Base-by-base conservation (phyloP, 148 eudicot genomes). In the Nepenthes mirabilis region DNA sequence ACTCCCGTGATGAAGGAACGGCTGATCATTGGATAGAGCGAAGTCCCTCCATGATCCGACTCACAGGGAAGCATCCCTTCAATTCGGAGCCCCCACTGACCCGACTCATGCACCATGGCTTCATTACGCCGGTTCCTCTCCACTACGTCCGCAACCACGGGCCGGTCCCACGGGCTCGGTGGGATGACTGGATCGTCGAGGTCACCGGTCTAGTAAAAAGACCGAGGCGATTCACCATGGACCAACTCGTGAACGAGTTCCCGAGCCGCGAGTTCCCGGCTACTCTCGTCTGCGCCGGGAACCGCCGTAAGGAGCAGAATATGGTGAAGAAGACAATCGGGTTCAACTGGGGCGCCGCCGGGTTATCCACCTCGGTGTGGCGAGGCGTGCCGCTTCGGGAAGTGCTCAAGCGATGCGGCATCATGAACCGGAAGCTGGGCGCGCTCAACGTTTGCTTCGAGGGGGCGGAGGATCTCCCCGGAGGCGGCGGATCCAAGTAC, bases 131-230 rank as follows among this genome's bases (percentile, higher is more conserved):
- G 3, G 98, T 76, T 11, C 91, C 95, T 1, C 76, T 93, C 54
- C 98, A 93, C 72, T 93, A 93, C 63, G 98, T 93, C 48, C 83
- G 98, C 8, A 93, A 88, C 77, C 98, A 93, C 73, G 98, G 98
- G 0, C 63, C 85, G 1, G 98, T 93, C 60, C 96, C 96, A 0
- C 70, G 59, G 2, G 88, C 78, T 6, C 49, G 62, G 5, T 93
- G 89, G 87, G 87, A 79, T 1, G 80, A 77, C 54, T 93, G 98
- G 98, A 73, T 81, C 58, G 72, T 93, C 1, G 98, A 93, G 64
- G 74, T 93, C 1, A 74, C 80, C 48, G 98, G 98, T 1, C 58
- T 93, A 34, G 95, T 93, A 1, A 83, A 73, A 6, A 60, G 68
- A 8, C 95, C 98, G 1, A n/a, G 48, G 33, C 59, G 45, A 55